A percentile compares a stretch with the other conserved stretches of the same genome.
These are phyloP conservation scores for Venturia effusa DNA, from an alignment of 2,329 filamentous ascomycete genomes.

Conservation along the genomic window DNA sequence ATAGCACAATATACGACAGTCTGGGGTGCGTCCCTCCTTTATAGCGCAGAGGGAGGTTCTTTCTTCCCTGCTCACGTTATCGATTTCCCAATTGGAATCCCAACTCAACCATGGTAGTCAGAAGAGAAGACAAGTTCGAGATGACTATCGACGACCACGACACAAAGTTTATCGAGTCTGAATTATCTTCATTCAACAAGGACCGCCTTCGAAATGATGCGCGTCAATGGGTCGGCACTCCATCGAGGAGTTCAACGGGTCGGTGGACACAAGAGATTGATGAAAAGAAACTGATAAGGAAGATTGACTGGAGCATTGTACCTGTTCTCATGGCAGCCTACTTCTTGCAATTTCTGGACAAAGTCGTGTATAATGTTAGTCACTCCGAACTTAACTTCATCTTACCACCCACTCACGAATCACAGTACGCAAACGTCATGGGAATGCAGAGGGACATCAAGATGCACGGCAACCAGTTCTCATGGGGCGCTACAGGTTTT, in stretches of 20 bases:
- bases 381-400: neutral
- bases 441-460: conserved; percentile 26
- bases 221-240: neutral
- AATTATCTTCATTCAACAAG: neutral
- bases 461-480: conserved; percentile 26
- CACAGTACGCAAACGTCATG: conserved; percentile 30
- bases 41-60: neutral
- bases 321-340: conserved; percentile 29
- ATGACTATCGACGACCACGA: neutral
- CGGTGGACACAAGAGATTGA: neutral
- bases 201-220: neutral
- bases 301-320: conserved; percentile 32
- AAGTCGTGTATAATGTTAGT: conserved; percentile 25
- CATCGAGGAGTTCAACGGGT: neutral
- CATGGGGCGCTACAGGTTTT: conserved; percentile 14
- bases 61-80: neutral
- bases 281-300: conserved; percentile 15
- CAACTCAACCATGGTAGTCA: neutral
- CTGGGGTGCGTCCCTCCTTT: neutral
- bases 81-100: neutral
- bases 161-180: neutral
- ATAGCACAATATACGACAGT: neutral
- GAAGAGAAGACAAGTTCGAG: neutral
- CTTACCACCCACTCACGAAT: neutral
- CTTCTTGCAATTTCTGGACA: conserved; percentile 31